Evolutionary conservation across 495 filamentous ascomycete genomes (phyloP).

Genomic region (Symbiotaphrina buchneri): DNA sequence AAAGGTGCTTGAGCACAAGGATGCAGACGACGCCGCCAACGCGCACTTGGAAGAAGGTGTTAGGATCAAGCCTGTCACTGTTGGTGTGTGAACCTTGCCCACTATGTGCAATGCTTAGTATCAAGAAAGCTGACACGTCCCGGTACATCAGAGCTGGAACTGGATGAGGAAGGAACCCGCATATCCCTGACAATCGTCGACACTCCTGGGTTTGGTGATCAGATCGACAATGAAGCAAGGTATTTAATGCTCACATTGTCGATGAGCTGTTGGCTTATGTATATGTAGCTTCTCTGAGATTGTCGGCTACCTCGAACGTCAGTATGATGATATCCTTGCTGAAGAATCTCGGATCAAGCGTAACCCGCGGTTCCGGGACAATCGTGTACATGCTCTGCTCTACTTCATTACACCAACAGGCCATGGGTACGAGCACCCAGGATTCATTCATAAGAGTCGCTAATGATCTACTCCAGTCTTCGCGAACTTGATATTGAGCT

Average conservation of each 20-base stretch:
- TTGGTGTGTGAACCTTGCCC: constrained; percentile 38
- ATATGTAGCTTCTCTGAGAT: constrained; percentile 73
- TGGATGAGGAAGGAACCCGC: constrained; percentile 95
- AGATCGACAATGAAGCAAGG: constrained; percentile 98
- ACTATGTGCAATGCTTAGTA: neutral
- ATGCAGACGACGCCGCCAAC: constrained; percentile 66
- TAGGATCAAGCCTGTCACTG: constrained; percentile 93
- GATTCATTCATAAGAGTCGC: neutral
- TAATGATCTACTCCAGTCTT: constrained; percentile 31
- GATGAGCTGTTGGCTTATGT: constrained; percentile 1
- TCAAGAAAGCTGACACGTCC: constrained; percentile 7
- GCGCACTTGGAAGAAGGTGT: constrained; percentile 93
- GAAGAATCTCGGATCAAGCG: constrained; percentile 99
- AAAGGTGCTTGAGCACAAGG: constrained; percentile 68
- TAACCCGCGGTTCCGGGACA: constrained; percentile 97
- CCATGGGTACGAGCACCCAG: constrained; percentile 37
- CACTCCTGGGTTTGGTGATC: constrained; percentile 94
- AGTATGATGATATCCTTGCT: constrained; percentile 97
- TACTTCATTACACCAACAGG: constrained; percentile 99
- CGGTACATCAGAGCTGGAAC: constrained; percentile 52
- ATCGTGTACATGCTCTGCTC: constrained; percentile 89
- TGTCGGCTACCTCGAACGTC: constrained; percentile 88
- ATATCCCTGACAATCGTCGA: constrained; percentile 97
- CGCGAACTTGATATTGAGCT: constrained; percentile 97
- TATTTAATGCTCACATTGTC: constrained; percentile 17